Base-by-base conservation (phyloP, 2,329 filamentous ascomycete genomes). In the Fusarium sp. region DNA sequence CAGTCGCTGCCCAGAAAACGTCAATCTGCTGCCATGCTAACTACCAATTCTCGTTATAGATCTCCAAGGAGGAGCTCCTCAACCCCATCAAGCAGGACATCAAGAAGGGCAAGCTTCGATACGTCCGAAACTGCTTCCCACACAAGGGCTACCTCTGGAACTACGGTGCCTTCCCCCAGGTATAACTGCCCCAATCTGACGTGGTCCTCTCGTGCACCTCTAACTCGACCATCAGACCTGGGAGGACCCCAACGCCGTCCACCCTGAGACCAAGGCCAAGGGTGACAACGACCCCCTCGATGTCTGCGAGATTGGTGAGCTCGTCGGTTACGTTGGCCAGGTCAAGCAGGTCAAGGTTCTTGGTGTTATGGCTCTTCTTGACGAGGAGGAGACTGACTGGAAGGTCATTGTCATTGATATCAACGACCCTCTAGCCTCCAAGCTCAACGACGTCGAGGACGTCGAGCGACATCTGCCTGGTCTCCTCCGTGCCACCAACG, bases 91-190 rank as follows among this genome's bases (percentile, higher is more conserved):
- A 97, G 89, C 95, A 99, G 85, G 95, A 99, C 79, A 87, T 88
- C 80, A 98, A 99, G 91, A 98, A 99, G 87, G 95, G 94, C 87
- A 98, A 97, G 88, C 93, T 98, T 74, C 92, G 95, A 76, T 99
- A 90, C 78, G 95, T 99, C 78, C 93, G 95, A 83, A 99, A 99
- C 90, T 99, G 95, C 89, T 99, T 99, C 88, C 95, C 95, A 73
- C 95, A 99, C 90, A 98, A 99, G 88, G 95, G 95, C 70, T 99
- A 99, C 82, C 92, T 99, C 73, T 99, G 95, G 95, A 99, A 99
- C 88, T 99, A 99, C 82, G 95, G 95, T 83, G 93, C 93, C 80
- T 98, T 99, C 89, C 95, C 95, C 73, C 92, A 95, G 85, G 92
- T 95, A 85, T 76, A 51, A 31, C 35, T 37, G 21, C 10, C 32